These are phyloP conservation scores for Mycogone perniciosa DNA, from an alignment of 2,329 filamentous ascomycete species.

Conservation along the genomic window DNA sequence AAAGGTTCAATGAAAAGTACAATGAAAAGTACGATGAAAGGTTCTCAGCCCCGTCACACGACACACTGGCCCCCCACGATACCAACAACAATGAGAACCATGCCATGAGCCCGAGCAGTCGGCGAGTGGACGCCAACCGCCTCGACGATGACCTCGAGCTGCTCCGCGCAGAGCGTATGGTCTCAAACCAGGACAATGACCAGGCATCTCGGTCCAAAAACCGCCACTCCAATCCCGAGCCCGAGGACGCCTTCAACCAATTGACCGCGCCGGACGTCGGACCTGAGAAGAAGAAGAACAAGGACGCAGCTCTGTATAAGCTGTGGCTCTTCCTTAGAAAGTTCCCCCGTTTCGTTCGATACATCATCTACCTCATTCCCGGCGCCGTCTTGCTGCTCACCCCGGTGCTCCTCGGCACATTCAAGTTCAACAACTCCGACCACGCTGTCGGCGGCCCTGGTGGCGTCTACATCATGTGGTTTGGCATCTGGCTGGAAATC, in stretches of 20 bases:
- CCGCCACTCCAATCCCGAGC: conserved; percentile 29
- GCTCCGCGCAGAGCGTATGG: conserved; percentile 39
- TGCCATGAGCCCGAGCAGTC: conserved; percentile 19
- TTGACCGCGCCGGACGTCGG: conserved; percentile 20
- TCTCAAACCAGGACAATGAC: conserved; percentile 39
- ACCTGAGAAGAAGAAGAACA: conserved; percentile 25
- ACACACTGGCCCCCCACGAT: conserved; percentile 21
- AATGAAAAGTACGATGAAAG: conserved; percentile 8
- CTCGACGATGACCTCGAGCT: conserved; percentile 45
- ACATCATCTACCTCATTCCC: conserved; percentile 43
- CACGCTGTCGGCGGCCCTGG: conserved; percentile 57
- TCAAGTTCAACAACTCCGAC: conserved; percentile 31
- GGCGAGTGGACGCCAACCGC: conserved; percentile 31
- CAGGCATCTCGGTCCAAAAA: conserved; percentile 20
- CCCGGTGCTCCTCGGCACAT: conserved; percentile 39
- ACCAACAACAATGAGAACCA: conserved; percentile 18
- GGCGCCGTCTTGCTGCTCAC: conserved; percentile 39
- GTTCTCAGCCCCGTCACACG: conserved; percentile 20
- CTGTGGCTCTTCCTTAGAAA: conserved; percentile 41
- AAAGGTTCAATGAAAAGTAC: not conserved
- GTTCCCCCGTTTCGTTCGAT: conserved; percentile 45
- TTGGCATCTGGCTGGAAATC: conserved; percentile 90
- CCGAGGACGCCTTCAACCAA: conserved; percentile 43
- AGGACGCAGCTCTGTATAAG: conserved; percentile 31
- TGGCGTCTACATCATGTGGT: conserved; percentile 78